Evolutionary conservation across 1,139 yeast species (phyloP).

Genomic region (Schwanniomyces etchellsii): DNA sequence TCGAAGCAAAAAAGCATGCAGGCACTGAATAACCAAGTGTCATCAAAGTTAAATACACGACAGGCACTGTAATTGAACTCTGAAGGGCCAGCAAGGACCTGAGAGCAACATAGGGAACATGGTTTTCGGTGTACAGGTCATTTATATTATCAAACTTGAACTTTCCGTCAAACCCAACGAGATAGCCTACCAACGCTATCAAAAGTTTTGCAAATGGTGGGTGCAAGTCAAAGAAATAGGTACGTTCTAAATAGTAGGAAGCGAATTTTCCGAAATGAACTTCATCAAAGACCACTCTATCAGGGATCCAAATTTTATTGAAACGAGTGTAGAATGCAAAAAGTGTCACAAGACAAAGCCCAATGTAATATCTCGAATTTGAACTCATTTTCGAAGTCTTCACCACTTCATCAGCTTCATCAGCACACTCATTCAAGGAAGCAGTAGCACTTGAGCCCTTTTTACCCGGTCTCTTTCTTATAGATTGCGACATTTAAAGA

Average conservation of each 20-base stretch:
- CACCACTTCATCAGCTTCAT: slow-evolving; percentile 1
- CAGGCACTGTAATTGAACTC: slow-evolving; percentile 78
- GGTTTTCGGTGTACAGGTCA: slow-evolving; percentile 65
- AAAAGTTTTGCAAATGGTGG: slow-evolving; percentile 96
- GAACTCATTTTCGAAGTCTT: slow-evolving; percentile 19
- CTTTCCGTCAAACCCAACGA: slow-evolving; percentile 82
- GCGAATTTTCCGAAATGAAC: slow-evolving; percentile 98
- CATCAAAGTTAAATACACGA: slow-evolving; percentile 77
- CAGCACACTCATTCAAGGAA: slow-evolving; percentile 5
- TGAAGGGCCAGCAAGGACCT: slow-evolving; percentile 77
- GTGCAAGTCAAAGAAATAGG: slow-evolving; percentile 91
- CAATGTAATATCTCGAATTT: slow-evolving; percentile 32
- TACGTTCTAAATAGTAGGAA: slow-evolving; percentile 73
- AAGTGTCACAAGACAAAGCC: slow-evolving; percentile 47
- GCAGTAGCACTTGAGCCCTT: slow-evolving; percentile 8
- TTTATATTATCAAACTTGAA: slow-evolving; percentile 93
- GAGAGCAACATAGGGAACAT: slow-evolving; percentile 87
- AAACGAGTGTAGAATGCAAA: slow-evolving; percentile 72
- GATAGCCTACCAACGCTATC: slow-evolving; percentile 85
- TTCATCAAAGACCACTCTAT: slow-evolving; percentile 93
- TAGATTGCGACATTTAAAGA: slow-evolving; percentile 21
- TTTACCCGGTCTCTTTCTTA: slow-evolving; percentile 11
- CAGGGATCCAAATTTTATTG: slow-evolving; percentile 63
- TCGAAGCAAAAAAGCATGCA: slow-evolving; percentile 77
- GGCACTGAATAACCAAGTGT: slow-evolving; percentile 75